Percentiles rank a stretch among this genome's conserved stretches.
These are phyloP conservation scores for Eucalyptus victrix DNA, from an alignment of 345 rosid species.

Conservation along the genomic window DNA sequence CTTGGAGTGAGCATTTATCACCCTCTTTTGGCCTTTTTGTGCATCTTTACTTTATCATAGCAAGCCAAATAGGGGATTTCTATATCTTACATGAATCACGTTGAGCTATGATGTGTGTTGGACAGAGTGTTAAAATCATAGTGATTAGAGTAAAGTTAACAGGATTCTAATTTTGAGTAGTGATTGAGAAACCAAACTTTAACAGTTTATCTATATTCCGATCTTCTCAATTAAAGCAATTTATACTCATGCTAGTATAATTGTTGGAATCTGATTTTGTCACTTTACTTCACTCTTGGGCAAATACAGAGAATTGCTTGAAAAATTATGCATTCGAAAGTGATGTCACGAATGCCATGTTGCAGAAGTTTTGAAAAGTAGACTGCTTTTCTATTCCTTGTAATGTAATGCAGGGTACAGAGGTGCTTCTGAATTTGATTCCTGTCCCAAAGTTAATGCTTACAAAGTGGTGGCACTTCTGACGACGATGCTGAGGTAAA, in stretches of 20 bases:
- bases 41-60: too few species aligned
- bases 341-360: not conserved
- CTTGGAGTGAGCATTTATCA: not conserved
- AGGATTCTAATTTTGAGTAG: not conserved
- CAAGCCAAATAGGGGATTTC: not conserved
- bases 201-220: too few species aligned
- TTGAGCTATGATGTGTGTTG: not conserved
- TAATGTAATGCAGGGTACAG: not conserved
- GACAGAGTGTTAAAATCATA: not conserved
- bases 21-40: too few species aligned
- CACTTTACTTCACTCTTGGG: not conserved
- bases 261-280: not conserved
- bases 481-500: not conserved
- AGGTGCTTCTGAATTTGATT: not conserved
- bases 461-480: not conserved
- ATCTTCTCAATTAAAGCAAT: too few species aligned
- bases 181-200: not conserved
- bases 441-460: not conserved
- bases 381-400: not conserved
- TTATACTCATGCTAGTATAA: not conserved
- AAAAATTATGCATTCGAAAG: too few species aligned
- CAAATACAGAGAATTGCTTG: not conserved
- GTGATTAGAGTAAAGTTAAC: not conserved
- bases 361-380: not conserved
- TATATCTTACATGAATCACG: not conserved